Evolutionary conservation across 306 rosid genomes (phyloP), one percentile per base, ranked within the genome.

Genomic region (Cotoneaster glaucophyllus): DNA sequence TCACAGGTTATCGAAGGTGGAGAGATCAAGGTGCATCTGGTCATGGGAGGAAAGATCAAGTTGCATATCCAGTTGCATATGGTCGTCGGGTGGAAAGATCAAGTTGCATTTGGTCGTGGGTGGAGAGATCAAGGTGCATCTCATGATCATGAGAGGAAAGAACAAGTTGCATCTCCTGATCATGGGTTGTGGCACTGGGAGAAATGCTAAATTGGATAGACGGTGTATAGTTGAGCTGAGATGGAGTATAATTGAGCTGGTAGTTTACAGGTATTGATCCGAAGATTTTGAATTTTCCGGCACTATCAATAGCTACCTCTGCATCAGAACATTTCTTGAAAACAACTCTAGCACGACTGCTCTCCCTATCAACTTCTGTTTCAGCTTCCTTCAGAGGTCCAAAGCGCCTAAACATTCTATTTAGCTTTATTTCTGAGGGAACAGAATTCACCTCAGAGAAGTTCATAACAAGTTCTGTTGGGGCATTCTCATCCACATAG

Each of bases 341-440:
- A 76, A 95, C 89, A 76, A 95, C 98, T 84, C 97, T 88, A 13
- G 98, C 98, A 71, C 97, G 96, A 74, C 97, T 85, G 74, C 90
- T 89, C 78, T 90, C 85, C 45, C 91, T 84, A 80, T 92, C 97
- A 57, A 95, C 97, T 83, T 92, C 98, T 65, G 98, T 95, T 83
- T 95, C 97, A 66, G 86, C 84, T 82, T 90, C 96, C 85, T 84
- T 89, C 15, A 95, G 79, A n/a, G 97, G 93, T 75, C 98, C 98
- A 85, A 95, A 95, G 41, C 90, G 92, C 90, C 80, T 87, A 83
- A 95, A 95, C 93, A 88, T 92, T 80, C 74, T 95, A 78, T 90
- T 95, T 78, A 95, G 85, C 82, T 69, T 89, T 48, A 85, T 37
- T 82, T 90, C 97, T 76, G 92, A 85, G 39, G 97, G 99, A 77